Percentiles rank a stretch among this genome's conserved stretches.
These are phyloP conservation scores for Plectosphaerella plurivora DNA, from an alignment of 2,329 filamentous ascomycete species.

Conservation along the genomic window DNA sequence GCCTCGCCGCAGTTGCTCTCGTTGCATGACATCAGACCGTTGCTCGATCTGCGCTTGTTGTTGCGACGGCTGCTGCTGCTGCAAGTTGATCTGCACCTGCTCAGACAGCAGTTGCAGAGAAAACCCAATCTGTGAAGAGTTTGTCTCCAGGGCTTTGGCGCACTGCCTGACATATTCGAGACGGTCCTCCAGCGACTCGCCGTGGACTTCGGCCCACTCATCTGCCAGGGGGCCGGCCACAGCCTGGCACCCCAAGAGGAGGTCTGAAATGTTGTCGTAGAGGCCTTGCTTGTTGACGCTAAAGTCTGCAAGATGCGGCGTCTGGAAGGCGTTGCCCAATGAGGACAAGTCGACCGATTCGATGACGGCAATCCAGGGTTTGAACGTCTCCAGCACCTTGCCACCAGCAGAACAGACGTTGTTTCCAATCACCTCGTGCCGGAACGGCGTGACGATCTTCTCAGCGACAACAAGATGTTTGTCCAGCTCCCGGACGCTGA, in stretches of 20 bases:
- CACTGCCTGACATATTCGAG: conserved; percentile 75
- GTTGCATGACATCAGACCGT: conserved; percentile 42
- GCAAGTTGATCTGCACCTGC: conserved; percentile 59
- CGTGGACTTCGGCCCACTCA: conserved; percentile 91
- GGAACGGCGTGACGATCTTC: conserved; percentile 74
- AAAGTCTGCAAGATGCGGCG: conserved; percentile 82
- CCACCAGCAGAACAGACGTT: conserved; percentile 73
- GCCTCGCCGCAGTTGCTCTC: conserved; percentile 50
- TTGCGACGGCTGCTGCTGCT: conserved; percentile 29
- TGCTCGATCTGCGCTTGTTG: conserved; percentile 29
- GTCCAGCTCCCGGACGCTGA: conserved; percentile 80
- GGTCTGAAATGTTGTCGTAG: conserved; percentile 89
- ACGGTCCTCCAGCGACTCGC: conserved; percentile 83
- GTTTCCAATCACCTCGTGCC: conserved; percentile 77
- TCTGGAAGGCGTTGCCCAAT: conserved; percentile 73
- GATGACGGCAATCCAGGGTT: conserved; percentile 82
- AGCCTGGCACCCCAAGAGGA: conserved; percentile 81
- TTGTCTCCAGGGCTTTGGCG: conserved; percentile 76
- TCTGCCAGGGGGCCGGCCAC: conserved; percentile 89
- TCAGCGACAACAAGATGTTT: conserved; percentile 74
- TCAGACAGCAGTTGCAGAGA: conserved; percentile 85
- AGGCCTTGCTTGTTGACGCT: conserved; percentile 86
- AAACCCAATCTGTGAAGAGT: conserved; percentile 81
- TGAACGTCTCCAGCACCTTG: conserved; percentile 82
- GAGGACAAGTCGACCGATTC: conserved; percentile 88